These are phyloP conservation scores for Penstemon newberryi DNA, from an alignment of 257 asterid species.

Conservation along the genomic window DNA sequence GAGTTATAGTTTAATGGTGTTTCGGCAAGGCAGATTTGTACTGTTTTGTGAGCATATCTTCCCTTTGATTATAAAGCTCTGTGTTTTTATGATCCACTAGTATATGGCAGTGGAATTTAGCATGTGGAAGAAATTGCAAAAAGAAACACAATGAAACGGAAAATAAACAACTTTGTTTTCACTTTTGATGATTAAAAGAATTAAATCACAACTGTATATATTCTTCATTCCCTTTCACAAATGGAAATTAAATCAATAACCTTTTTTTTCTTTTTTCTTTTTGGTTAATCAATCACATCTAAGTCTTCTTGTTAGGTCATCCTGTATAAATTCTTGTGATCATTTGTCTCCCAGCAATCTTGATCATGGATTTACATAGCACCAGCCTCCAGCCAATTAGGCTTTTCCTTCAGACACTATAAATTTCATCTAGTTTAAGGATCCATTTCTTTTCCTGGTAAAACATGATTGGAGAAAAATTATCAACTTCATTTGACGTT, in stretches of 20 bases:
- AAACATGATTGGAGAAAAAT: background rate
- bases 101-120: too few relatives aligned
- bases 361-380: background rate
- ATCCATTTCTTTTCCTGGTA: background rate
- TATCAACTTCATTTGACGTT: background rate
- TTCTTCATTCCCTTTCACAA: constrained; percentile 11
- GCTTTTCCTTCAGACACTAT: too few relatives aligned
- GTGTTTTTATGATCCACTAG: too few relatives aligned
- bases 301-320: background rate
- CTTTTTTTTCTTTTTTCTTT: constrained; percentile 13
- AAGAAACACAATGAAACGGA: background rate
- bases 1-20: too few relatives aligned
- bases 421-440: too few relatives aligned
- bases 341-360: background rate
- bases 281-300: constrained; percentile 16
- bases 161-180: background rate
- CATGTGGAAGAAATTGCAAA: too few relatives aligned
- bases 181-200: background rate
- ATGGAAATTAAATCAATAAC: background rate
- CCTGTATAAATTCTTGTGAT: background rate
- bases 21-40: too few relatives aligned
- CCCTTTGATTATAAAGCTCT: too few relatives aligned
- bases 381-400: background rate
- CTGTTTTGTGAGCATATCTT: too few relatives aligned
- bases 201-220: constrained; percentile 3